phyloP scores from a whole-genome alignment of 129 eudicot genomes.

The Arctium lappa region DNA sequence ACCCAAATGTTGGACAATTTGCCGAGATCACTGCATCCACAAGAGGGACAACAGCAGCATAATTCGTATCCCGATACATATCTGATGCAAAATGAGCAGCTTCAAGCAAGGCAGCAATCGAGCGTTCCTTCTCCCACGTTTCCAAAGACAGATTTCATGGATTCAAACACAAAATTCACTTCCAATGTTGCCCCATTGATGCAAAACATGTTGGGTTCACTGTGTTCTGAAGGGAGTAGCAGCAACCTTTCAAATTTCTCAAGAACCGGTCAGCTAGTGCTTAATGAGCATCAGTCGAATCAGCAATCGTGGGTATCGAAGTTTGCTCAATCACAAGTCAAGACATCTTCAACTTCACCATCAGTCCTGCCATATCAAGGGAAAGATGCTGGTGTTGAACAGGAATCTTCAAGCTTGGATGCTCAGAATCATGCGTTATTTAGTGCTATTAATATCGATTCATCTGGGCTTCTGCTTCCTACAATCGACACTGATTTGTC shows the following conservation, averaged over 20 bases:
- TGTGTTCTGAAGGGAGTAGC: constrained; percentile 53
- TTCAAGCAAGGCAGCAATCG: constrained; percentile 49
- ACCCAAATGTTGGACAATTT: constrained; percentile 63
- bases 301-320: constrained; percentile 71
- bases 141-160: constrained; percentile 51
- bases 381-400: constrained; percentile 47
- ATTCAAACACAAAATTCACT: constrained; percentile 37
- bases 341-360: constrained; percentile 42
- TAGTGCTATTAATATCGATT: constrained; percentile 54
- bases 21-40: constrained; percentile 43
- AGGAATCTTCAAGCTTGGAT: constrained; percentile 63
- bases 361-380: constrained; percentile 57
- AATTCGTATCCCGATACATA: constrained; percentile 50
- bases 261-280: constrained; percentile 42
- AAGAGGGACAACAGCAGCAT: constrained; percentile 38
- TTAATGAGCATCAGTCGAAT: constrained; percentile 47
- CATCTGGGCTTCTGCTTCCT: constrained; percentile 80
- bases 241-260: constrained; percentile 52
- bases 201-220: constrained; percentile 62
- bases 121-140: constrained; percentile 50
- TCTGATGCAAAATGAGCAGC: constrained; percentile 44
- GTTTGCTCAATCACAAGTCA: constrained; percentile 50
- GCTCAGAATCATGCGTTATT: constrained; percentile 62
- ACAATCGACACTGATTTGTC: constrained; percentile 55
- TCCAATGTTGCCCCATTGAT: constrained; percentile 40